These are phyloP conservation scores for Termitomyces sp. DNA, from an alignment of 768 basidiomycete species.

Conservation along the genomic window DNA sequence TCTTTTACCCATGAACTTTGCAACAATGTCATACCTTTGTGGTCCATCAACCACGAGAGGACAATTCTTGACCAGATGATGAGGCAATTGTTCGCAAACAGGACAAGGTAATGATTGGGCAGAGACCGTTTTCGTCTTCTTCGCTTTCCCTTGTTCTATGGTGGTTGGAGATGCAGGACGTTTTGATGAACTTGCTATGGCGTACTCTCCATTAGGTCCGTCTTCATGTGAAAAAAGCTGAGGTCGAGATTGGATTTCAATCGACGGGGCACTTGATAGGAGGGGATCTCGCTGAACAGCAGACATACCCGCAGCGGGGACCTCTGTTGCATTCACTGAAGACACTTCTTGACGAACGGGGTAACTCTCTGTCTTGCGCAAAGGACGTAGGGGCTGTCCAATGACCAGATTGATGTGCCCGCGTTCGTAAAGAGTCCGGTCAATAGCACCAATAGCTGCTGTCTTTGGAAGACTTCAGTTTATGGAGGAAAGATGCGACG, in stretches of 20 bases:
- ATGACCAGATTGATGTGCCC: slow-evolving; percentile 52
- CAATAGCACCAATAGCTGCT: slow-evolving; percentile 66
- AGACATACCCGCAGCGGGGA: neutral
- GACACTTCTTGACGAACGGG: neutral
- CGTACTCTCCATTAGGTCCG: neutral
- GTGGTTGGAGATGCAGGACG: slow-evolving; percentile 27
- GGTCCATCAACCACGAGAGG: slow-evolving; percentile 48
- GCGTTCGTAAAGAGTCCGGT: slow-evolving; percentile 51
- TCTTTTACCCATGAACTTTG: neutral
- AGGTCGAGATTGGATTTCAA: neutral
- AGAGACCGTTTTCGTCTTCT: slow-evolving; percentile 16
- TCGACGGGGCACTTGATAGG: neutral
- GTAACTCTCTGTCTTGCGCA: slow-evolving; percentile 22
- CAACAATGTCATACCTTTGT: slow-evolving; percentile 35
- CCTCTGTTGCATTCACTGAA: neutral
- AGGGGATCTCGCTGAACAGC: neutral
- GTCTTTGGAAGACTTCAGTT: slow-evolving; percentile 24
- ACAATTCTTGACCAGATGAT: slow-evolving; percentile 44
- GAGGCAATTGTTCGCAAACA: slow-evolving; percentile 39
- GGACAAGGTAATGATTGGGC: slow-evolving; percentile 29
- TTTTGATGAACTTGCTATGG: slow-evolving; percentile 24
- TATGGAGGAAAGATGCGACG: neutral
- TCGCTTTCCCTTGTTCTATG: slow-evolving; percentile 29
- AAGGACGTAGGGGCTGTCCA: slow-evolving; percentile 59
- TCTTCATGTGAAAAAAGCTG: neutral